Evolutionary conservation across 1,284 basidiomycete genomes (phyloP), one percentile per base, ranked within the genome.

Genomic region (Trametes versicolor): DNA sequence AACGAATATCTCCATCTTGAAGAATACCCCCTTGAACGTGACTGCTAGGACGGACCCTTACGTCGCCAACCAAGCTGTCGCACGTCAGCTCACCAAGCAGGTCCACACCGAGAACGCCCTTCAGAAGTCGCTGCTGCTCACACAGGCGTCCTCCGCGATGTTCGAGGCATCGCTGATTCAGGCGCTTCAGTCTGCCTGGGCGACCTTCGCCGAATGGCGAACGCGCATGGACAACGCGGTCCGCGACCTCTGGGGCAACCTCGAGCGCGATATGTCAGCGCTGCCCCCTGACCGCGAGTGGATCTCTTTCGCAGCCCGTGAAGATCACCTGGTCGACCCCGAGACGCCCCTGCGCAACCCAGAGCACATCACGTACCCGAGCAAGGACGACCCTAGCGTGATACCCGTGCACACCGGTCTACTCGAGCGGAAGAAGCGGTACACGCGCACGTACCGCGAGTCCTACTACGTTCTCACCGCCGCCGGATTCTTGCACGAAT

Each of bases 81-180:
- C 87, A 62, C 91, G 89, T 65, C 97, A 99, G 80, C 91, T 99
- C 51, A 89, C 93, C 73, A 96, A 93, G 75, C 94, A 96, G 79
- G 96, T 99, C 53, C 91, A 97, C 79, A 97, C 98, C 80, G 98
- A 99, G 81, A 99, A 99, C 76, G 90, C 97, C 0, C 87, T 99
- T 21, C 98, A 99, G 80, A 99, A 99, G 79, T 95, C 92, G n/a
- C 94, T 99, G 75, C 92, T 99, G 75, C 98, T 99, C 78, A 99
- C 98, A 89, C 97, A 99, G 78, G 93, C 98, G 74, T 98, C 98
- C 79, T 95, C 93, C 53, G 97, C 97, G 25, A 93, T 98, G 78
- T 99, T 99, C 72, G 97, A 99, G 79, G 94, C 96, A 74, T 97
- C 97, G 66, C 94, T 99, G 73, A 96, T 99, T 45, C 93, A 95